Base-by-base conservation (phyloP, 2,329 filamentous ascomycete species). In the Botrytis elliptica region DNA sequence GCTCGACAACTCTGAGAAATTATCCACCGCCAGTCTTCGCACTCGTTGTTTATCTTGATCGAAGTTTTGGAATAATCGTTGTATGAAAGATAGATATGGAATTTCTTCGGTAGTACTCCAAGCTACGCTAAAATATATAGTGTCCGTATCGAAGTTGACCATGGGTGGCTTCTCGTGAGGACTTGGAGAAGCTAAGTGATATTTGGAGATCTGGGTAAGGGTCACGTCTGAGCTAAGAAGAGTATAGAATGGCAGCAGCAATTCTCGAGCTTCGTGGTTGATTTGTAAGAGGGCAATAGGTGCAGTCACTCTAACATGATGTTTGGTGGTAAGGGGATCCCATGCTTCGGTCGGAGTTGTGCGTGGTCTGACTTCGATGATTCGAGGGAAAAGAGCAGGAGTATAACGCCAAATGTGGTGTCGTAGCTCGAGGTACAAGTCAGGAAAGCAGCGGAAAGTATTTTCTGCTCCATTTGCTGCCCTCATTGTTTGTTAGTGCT, bases 331-430 rank as follows among this genome's bases (percentile, higher is more conserved):
- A 4, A 68, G 36, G n/a, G 65, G 49, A 68, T 68, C 8, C 65
- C 65, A 68, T 22, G 65, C 46, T 68, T 40, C 25, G 20, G 46
- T 55, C 36, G 63, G 63, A 36, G 36, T 68, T 29, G n/a, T 40
- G 49, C 36, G 16, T 42, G 65, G 49, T 57, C 65, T 68, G 46
- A 68, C 46, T 68, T 68, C 49, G n/a, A 68, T 68, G 36, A 68
- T 68, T 68, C 65, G 65, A 14, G 65, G 65, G n/a, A 68, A 68
- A 8, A 68, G 65, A 33, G 4, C 16, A 22, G n/a, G 65, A 33
- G 49, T 57, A 52, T 18, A 10, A 57, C 6, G 36, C 65, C 65
- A 68, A 33, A 68, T 40, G 18, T 68, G 42, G 42, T 12, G n/a
- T 42, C 65, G 36, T 33, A 68, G 1, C 29, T 68, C 65, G 9